Conservation (phyloP, 495 filamentous ascomycete species). For the Aspergillus leporis region DNA sequence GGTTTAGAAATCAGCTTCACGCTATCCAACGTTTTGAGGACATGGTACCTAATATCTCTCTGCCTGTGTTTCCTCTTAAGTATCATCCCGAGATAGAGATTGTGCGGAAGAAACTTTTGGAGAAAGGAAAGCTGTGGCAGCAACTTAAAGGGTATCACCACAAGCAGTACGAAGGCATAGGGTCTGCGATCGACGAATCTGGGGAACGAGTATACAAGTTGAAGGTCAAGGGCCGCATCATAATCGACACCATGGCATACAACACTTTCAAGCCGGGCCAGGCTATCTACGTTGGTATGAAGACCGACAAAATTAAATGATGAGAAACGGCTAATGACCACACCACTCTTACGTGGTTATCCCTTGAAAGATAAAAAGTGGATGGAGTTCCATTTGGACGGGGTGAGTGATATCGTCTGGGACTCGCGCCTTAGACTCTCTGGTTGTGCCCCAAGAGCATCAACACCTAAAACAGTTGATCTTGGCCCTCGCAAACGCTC, state of each 20-base stretch:
- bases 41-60: slow-evolving; percentile 53
- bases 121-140: slow-evolving; percentile 52
- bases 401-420: slow-evolving; percentile 47
- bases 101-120: slow-evolving; percentile 33
- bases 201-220: slow-evolving; percentile 38
- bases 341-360: slow-evolving; percentile 26
- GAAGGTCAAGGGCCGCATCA: slow-evolving; percentile 54
- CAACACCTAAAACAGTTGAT: slow-evolving; percentile 32
- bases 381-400: slow-evolving; percentile 40
- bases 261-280: slow-evolving; percentile 37
- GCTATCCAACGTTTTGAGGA: slow-evolving; percentile 54
- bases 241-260: slow-evolving; percentile 52
- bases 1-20: slow-evolving; percentile 42
- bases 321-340: slow-evolving; percentile 20
- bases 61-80: slow-evolving; percentile 57
- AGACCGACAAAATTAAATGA: slow-evolving; percentile 15
- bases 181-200: slow-evolving; percentile 39
- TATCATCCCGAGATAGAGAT: slow-evolving; percentile 48
- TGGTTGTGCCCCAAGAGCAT: slow-evolving; percentile 45
- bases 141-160: slow-evolving; percentile 61
- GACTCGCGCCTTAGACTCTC: slow-evolving; percentile 55
- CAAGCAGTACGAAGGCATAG: slow-evolving; percentile 57
- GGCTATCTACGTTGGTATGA: slow-evolving; percentile 20
- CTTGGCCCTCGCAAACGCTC: slow-evolving; percentile 31
- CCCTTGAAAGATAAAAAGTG: slow-evolving; percentile 41